A percentile compares a stretch with the other conserved stretches of the same genome.
These are phyloP conservation scores for Periglandula ipomoeae DNA, from an alignment of 2,329 filamentous ascomycete species.

Conservation along the genomic window DNA sequence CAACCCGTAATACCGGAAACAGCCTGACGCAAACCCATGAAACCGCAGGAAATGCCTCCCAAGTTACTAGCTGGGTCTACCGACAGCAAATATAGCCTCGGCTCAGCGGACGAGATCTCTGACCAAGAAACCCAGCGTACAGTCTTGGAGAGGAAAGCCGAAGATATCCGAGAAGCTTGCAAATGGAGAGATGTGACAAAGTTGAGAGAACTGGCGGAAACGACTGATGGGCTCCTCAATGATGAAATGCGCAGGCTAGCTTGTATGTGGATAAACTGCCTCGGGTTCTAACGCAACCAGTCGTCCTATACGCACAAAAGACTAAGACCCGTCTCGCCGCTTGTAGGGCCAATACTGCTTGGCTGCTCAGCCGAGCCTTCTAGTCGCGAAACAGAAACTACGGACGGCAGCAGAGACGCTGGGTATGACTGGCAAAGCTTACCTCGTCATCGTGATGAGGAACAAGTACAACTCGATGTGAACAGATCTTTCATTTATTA, in stretches of 20 bases:
- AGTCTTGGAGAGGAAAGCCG: not conserved
- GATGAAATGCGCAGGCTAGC: slow-evolving; percentile 62
- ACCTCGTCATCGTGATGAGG: slow-evolving; percentile 73
- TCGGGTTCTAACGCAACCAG: not conserved
- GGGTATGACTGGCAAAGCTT: slow-evolving; percentile 49
- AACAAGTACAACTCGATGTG: slow-evolving; percentile 86
- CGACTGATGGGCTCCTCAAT: slow-evolving; percentile 56
- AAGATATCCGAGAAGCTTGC: slow-evolving; percentile 45
- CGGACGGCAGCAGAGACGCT: not conserved
- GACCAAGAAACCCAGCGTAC: slow-evolving; percentile 1
- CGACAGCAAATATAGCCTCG: slow-evolving; percentile 1
- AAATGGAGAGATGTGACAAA: slow-evolving; percentile 43
- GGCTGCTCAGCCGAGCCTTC: slow-evolving; percentile 21
- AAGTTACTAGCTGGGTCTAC: slow-evolving; percentile 7
- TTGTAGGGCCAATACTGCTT: slow-evolving; percentile 53
- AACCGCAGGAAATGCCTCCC: slow-evolving; percentile 5
- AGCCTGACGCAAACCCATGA: slow-evolving; percentile 10
- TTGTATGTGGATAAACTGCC: slow-evolving; percentile 44
- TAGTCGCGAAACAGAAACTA: not conserved
- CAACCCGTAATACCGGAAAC: not conserved
- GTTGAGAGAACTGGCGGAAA: slow-evolving; percentile 50
- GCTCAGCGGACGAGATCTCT: slow-evolving; percentile 7
- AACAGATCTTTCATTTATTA: slow-evolving; percentile 97
- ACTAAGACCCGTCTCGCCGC: not conserved
- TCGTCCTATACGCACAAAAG: not conserved